These are phyloP conservation scores for Gnomoniopsis sp. DNA, from an alignment of 2,329 filamentous ascomycete species.

Conservation along the genomic window DNA sequence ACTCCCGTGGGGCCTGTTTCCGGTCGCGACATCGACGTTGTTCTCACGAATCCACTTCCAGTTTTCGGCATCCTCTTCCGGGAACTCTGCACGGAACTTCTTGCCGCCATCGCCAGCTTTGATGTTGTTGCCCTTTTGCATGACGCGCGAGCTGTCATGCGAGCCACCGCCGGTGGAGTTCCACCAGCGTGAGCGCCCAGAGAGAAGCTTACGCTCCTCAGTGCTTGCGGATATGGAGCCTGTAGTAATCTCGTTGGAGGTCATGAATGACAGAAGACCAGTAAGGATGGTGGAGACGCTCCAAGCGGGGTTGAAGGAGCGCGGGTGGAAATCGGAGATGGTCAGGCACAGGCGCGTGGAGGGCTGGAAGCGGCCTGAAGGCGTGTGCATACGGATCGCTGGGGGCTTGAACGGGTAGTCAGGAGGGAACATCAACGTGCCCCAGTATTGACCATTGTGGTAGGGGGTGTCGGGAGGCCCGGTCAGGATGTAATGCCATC, in stretches of 20 bases:
- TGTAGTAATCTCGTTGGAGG: slow-evolving; percentile 96
- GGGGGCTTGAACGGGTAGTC: slow-evolving; percentile 98
- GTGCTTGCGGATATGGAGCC: slow-evolving; percentile 78
- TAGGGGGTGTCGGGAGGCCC: slow-evolving; percentile 94
- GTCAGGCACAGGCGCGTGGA: slow-evolving; percentile 89
- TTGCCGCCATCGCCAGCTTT: slow-evolving; percentile 89
- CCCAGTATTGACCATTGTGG: slow-evolving; percentile 95
- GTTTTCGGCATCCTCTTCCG: slow-evolving; percentile 84
- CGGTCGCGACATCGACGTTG: slow-evolving; percentile 74
- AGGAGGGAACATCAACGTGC: slow-evolving; percentile 88
- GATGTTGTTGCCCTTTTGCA: slow-evolving; percentile 67
- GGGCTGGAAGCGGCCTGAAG: slow-evolving; percentile 90
- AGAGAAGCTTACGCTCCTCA: slow-evolving; percentile 73
- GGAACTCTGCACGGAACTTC: slow-evolving; percentile 88
- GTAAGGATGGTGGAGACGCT: slow-evolving; percentile 96
- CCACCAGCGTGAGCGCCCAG: slow-evolving; percentile 85
- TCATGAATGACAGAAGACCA: slow-evolving; percentile 95
- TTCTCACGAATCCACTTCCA: slow-evolving; percentile 87
- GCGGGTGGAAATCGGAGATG: slow-evolving; percentile 96
- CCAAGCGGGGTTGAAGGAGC: slow-evolving; percentile 98
- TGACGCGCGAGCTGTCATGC: slow-evolving; percentile 48
- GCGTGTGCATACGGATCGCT: slow-evolving; percentile 98
- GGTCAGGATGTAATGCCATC: slow-evolving; percentile 94
- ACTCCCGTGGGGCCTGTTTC: slow-evolving; percentile 57
- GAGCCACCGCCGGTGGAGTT: slow-evolving; percentile 90